phyloP scores from a whole-genome alignment of 257 asterid species.

The Prunella vulgaris region DNA sequence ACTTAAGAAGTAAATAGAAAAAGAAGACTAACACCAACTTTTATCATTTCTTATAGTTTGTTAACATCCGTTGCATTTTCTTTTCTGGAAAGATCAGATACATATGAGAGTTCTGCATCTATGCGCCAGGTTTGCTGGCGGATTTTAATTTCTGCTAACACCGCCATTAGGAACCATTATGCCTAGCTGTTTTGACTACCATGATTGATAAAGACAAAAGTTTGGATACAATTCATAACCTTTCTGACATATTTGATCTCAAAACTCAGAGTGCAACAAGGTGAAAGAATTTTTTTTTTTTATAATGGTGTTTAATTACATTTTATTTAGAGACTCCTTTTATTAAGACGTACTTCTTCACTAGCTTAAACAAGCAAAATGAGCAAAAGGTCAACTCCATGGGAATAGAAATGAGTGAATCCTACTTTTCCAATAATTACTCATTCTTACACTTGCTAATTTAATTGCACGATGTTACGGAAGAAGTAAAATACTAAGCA shows the following conservation, averaged over 20 bases:
- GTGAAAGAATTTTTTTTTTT: background rate
- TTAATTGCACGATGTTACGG: no score
- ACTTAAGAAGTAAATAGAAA: background rate
- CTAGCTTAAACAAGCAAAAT: constrained; percentile 3
- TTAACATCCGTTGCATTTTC: background rate
- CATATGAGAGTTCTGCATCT: background rate
- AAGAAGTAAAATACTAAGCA: no score
- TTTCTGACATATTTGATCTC: background rate
- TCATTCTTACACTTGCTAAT: background rate
- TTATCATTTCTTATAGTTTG: background rate
- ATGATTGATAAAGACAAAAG: background rate
- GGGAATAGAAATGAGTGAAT: background rate
- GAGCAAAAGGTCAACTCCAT: background rate
- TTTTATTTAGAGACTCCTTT: background rate
- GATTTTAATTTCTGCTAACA: background rate
- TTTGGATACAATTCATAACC: background rate
- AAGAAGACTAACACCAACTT: background rate
- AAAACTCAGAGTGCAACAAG: background rate
- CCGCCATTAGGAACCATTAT: background rate
- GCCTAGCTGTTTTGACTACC: background rate
- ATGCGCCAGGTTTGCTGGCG: background rate
- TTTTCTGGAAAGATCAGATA: background rate
- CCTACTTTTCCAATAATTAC: background rate
- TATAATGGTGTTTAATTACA: background rate
- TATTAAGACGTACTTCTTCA: background rate